Evolutionary conservation across 257 asterid species (phyloP).

Genomic region (Oldenlandia corymbosa): DNA sequence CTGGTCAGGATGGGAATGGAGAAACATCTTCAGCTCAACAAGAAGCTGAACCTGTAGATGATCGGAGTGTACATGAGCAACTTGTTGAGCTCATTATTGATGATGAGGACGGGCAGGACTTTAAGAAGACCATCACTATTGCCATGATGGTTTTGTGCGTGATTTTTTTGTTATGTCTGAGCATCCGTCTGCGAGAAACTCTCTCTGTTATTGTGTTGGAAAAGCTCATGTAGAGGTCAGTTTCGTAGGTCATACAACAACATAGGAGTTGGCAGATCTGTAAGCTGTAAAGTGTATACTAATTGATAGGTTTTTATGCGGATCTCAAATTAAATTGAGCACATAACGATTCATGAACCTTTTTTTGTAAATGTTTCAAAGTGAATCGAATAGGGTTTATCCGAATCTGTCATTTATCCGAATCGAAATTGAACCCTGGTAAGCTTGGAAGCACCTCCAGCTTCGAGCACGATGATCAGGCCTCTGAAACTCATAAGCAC

Average conservation of each 20-base stretch:
- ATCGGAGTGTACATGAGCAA: background rate
- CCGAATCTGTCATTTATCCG: background rate
- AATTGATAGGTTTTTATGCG: no score
- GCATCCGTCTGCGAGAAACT: slow-evolving; percentile 10
- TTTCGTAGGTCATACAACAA: background rate
- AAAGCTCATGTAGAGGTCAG: background rate
- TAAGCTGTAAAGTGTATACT: no score
- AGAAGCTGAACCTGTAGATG: background rate
- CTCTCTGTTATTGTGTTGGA: slow-evolving; percentile 4
- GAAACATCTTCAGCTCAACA: slow-evolving; percentile 2
- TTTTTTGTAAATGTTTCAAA: background rate
- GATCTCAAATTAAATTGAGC: background rate
- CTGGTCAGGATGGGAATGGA: background rate
- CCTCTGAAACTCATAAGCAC: no score
- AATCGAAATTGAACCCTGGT: background rate
- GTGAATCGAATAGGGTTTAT: background rate
- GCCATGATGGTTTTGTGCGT: slow-evolving; percentile 19
- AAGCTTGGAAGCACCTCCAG: background rate
- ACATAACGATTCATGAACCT: background rate
- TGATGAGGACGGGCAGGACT: background rate
- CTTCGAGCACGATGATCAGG: background rate
- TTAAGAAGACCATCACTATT: slow-evolving; percentile 14
- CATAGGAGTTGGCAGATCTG: no score
- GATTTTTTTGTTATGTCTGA: slow-evolving; percentile 15
- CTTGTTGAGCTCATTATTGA: background rate